Evolutionary conservation across 2,329 filamentous ascomycete genomes (phyloP).

Genomic region (Phyllosticta ampelicida): DNA sequence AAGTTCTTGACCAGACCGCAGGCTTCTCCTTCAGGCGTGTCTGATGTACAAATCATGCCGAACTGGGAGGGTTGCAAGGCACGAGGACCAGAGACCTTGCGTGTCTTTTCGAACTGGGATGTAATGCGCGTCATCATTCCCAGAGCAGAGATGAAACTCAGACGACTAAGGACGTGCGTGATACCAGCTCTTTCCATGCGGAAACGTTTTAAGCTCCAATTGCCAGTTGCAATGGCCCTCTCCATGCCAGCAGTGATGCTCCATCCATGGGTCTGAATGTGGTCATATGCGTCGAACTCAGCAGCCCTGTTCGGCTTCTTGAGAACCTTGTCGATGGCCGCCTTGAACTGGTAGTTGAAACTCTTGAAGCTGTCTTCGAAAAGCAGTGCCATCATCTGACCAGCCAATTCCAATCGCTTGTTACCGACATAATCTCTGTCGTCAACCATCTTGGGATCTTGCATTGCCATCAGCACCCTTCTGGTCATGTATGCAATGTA

Average conservation of each 20-base stretch:
- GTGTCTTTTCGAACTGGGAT: constrained; percentile 96
- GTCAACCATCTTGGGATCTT: constrained; percentile 81
- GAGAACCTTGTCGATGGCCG: constrained; percentile 88
- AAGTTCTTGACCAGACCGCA: constrained; percentile 97
- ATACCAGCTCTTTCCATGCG: constrained; percentile 97
- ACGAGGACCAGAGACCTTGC: constrained; percentile 91
- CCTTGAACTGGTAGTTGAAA: constrained; percentile 79
- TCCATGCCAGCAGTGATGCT: constrained; percentile 90
- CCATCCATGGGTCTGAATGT: constrained; percentile 74
- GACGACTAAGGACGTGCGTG: constrained; percentile 85
- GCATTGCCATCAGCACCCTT: constrained; percentile 87
- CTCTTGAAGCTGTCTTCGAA: constrained; percentile 99
- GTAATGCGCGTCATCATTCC: constrained; percentile 99
- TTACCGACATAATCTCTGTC: constrained; percentile 98
- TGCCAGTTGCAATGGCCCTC: constrained; percentile 90
- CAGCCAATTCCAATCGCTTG: constrained; percentile 88
- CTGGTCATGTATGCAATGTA: constrained; percentile 97
- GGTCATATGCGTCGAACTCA: constrained; percentile 74
- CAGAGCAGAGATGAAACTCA: constrained; percentile 92
- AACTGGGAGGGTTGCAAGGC: constrained; percentile 95
- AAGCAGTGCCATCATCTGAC: constrained; percentile 81
- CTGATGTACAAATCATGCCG: constrained; percentile 93
- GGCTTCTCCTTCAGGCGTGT: constrained; percentile 96
- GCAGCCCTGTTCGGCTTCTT: constrained; percentile 87
- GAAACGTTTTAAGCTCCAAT: constrained; percentile 97